Base-by-base conservation (phyloP, 1,139 yeast genomes). In the Yamadazyma membranifaciens region DNA sequence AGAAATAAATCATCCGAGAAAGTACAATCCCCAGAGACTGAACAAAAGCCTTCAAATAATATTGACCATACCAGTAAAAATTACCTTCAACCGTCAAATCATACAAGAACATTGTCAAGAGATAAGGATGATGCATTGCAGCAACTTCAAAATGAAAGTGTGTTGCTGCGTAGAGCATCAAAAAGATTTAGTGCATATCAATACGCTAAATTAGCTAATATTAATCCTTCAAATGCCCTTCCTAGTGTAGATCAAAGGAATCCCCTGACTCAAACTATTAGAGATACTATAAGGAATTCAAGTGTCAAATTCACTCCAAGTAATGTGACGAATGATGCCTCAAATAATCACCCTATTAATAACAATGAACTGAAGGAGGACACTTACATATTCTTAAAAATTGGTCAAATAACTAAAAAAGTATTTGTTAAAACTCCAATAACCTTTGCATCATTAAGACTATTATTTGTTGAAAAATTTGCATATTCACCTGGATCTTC, bases 101-200 rank as follows among this genome's bases (percentile, higher is more conserved):
- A 31, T 25, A 2, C 24, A 9, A 22, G 31, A 6, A 10, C 29
- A 6, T 28, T 12, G 14, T 31, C 35, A 6, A 31, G 24, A 27
- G 33, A 33, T 26, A 35, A 38, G 16, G 37, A 32, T 32, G 41
- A 44, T 20, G 54, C 54, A 6, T 38, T 50, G 9, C 42, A 45
- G 3, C 55, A 48, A 38, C 42, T 50, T n/a, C 55, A 50, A 40
- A 49, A 43, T 39, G 54, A 51, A 36, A 40, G 39, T 32, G 33
- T 46, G 12, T 31, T 92, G 34, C 95, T 86, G 63, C 75, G 98
- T 49, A 76, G 97, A 45, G 98, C 98, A 0, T 89, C 97, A 0
- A 79, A 88, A 50, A 68, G 98, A 45, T 92, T 85, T 56, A 87
- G 96, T 20, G 96, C 97, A 0, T 92, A 89, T 49, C 98, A 92